Base-by-base conservation (phyloP, 148 eudicot genomes). In the Rhododendron vialii region DNA sequence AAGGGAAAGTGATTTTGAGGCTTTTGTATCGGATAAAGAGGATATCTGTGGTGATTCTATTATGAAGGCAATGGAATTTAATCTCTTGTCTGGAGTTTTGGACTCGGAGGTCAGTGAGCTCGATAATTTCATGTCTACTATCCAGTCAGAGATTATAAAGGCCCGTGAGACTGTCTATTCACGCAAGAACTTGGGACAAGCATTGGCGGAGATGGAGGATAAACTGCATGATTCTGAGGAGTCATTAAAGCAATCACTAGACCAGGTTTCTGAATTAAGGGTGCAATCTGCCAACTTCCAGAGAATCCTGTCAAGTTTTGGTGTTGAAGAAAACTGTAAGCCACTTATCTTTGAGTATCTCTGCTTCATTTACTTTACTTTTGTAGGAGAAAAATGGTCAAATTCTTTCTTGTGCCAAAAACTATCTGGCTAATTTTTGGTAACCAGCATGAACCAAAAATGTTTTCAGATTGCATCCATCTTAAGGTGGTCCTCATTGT, bases 1-100 rank as follows among this genome's bases (percentile, higher is more conserved):
- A 33, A 98, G 93, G 84, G 99, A 95, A 90, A 90, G 87, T 88
- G 96, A 95, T 85, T 92, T 93, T 88, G 99, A 95, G 92, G 91
- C 94, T 67, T 94, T 92, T 87, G 84, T 86, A 71, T 82, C 79
- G 17, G 94, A 85, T 57, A 85, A 88, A 82, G 95, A 92, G 45
- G 86, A 88, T 36, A 47, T 33, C 33, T 63, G 51, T 71, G 88
- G 89, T 81, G 92, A 87, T 83, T 85, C 91, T 85, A 86, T 86
- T 61, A 86, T 74, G 85, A 92, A 90, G 87, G 95, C 96, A 83
- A 78, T 95, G 84, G 93, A 98, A 86, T 95, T 93, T 85, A 95
- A 95, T 89, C 83, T 93, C 26, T 90, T 98, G 74, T 93, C 92
- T 87, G 97, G 95, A 81, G 82, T 93, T 85, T 90, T 94, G 88